Conservation (phyloP, 345 rosid genomes). For the Syzygium aqueum region DNA sequence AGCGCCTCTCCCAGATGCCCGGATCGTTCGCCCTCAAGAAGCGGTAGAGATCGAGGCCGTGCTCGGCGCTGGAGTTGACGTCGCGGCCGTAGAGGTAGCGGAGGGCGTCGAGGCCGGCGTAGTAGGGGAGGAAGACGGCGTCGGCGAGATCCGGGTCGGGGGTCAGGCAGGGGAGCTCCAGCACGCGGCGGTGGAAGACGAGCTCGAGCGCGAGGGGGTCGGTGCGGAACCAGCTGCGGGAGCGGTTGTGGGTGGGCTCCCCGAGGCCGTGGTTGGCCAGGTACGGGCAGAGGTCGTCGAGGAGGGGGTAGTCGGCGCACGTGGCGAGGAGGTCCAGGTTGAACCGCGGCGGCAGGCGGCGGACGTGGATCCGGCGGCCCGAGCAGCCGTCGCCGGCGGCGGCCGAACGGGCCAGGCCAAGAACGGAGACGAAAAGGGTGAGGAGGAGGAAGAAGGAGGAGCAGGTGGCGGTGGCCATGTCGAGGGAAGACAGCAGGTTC, state of each 20-base stretch:
- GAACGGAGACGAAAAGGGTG: slow-evolving; percentile 8
- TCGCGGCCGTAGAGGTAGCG: slow-evolving; percentile 75
- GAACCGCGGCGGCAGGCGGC: slow-evolving; percentile 66
- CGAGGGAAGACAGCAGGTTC: background rate
- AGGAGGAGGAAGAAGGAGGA: background rate
- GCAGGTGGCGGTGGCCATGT: slow-evolving; percentile 4
- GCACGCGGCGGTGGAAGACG: slow-evolving; percentile 71
- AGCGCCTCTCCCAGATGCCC: slow-evolving; percentile 44
- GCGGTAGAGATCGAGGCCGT: slow-evolving; percentile 58
- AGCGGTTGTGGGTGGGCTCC: slow-evolving; percentile 64
- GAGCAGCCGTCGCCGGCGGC: slow-evolving; percentile 33
- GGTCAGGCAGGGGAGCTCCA: slow-evolving; percentile 81
- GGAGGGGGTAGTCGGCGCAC: slow-evolving; percentile 61
- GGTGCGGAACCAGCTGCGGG: slow-evolving; percentile 84
- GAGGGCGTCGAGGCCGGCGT: slow-evolving; percentile 67
- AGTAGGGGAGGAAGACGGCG: slow-evolving; percentile 77
- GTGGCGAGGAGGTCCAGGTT: slow-evolving; percentile 78
- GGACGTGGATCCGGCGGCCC: slow-evolving; percentile 84
- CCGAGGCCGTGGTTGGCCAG: slow-evolving; percentile 88
- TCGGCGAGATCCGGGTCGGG: slow-evolving; percentile 58
- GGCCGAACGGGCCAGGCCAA: slow-evolving; percentile 12
- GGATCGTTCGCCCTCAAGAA: slow-evolving; percentile 33
- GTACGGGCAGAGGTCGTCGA: slow-evolving; percentile 60
- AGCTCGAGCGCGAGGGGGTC: slow-evolving; percentile 74
- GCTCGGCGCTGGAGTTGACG: slow-evolving; percentile 52